These are phyloP conservation scores for Alternaria burnsii DNA, from an alignment of 2,329 filamentous ascomycete species.

Conservation along the genomic window DNA sequence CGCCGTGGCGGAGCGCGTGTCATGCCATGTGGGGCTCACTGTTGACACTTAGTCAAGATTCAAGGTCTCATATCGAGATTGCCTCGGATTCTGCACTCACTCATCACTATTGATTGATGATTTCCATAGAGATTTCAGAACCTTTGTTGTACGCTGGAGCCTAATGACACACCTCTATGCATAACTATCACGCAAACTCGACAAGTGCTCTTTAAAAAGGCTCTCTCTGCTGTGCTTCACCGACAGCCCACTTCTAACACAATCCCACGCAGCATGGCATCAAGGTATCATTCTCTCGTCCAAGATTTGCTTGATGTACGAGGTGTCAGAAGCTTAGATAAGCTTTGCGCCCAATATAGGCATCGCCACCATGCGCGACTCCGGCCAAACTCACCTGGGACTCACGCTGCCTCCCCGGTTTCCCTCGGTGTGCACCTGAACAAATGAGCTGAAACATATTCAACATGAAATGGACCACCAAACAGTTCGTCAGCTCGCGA, in stretches of 20 bases:
- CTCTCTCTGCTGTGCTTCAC: background rate
- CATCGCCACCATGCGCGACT: background rate
- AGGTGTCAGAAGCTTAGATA: background rate
- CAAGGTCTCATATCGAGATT: background rate
- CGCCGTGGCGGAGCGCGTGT: background rate
- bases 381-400: background rate
- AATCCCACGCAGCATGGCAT: background rate
- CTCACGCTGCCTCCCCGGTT: too few relatives aligned
- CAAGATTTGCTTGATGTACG: background rate
- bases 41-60: background rate
- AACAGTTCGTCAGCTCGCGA: background rate
- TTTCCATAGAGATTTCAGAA: background rate
- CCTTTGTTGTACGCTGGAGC: background rate
- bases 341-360: background rate
- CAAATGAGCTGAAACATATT: too few relatives aligned
- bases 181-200: background rate
- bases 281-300: too few relatives aligned
- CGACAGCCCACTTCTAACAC: background rate
- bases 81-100: background rate
- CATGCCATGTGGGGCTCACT: background rate
- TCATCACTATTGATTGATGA: background rate
- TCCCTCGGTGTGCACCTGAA: too few relatives aligned
- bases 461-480: too few relatives aligned
- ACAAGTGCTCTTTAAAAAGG: background rate
- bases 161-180: background rate